These are phyloP conservation scores for Phialocephala subalpina DNA, from an alignment of 2,329 filamentous ascomycete genomes.

Conservation along the genomic window DNA sequence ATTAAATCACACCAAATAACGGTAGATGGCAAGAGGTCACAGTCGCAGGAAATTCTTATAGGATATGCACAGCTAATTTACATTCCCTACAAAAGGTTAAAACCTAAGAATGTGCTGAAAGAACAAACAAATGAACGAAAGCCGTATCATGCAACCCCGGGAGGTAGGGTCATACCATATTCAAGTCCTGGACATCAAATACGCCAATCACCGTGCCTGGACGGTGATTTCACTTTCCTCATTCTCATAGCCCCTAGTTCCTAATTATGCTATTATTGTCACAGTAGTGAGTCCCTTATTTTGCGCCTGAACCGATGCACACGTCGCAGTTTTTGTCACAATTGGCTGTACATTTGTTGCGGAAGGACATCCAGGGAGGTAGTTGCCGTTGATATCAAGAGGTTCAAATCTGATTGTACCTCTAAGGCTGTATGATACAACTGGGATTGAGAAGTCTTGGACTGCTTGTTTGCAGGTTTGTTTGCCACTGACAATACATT, in stretches of 20 bases:
- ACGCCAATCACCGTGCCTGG: neutral
- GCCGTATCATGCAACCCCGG: neutral
- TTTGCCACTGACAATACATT: neutral
- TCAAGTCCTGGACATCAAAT: neutral
- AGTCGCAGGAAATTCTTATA: no score
- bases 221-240: neutral
- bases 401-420: slow-evolving; percentile 14
- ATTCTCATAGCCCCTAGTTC: no score
- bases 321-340: neutral
- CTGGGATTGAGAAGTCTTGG: neutral
- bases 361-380: slow-evolving; percentile 6
- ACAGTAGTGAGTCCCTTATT: neutral
- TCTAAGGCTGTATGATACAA: slow-evolving; percentile 1
- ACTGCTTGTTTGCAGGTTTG: neutral
- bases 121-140: neutral
- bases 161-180: neutral
- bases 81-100: neutral
- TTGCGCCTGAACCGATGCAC: neutral
- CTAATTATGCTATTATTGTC: neutral
- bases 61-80: no score
- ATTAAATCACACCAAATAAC: no score
- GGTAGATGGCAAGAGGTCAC: no score
- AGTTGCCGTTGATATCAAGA: slow-evolving; percentile 10
- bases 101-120: neutral
- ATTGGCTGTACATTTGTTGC: neutral